Conservation (phyloP, 208 protist genomes). For the Leishmania tarentolae region DNA sequence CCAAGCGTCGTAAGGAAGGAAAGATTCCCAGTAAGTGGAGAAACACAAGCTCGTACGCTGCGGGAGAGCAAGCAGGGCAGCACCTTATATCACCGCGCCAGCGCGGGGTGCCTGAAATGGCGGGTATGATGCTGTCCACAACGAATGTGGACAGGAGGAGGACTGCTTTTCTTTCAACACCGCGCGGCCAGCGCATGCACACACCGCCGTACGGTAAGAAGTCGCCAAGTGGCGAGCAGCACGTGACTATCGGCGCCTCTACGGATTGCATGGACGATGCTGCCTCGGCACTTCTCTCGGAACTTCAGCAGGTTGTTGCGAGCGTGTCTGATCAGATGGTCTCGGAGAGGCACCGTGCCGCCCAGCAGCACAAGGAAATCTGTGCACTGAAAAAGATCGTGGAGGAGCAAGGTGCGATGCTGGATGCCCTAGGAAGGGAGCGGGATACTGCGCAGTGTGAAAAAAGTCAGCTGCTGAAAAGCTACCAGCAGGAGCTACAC, state of each 20-base stretch:
- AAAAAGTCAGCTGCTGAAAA: constrained; percentile 23
- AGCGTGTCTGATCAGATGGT: constrained; percentile 42
- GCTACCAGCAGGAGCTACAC: constrained; percentile 41
- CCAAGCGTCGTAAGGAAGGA: background rate
- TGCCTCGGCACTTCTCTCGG: constrained; percentile 32
- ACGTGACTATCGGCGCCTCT: background rate
- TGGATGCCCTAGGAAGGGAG: constrained; percentile 37
- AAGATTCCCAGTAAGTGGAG: background rate
- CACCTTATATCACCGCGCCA: background rate
- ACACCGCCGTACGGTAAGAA: background rate
- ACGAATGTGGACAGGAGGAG: background rate
- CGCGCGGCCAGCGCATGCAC: background rate
- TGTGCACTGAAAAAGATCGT: constrained; percentile 37
- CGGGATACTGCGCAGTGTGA: constrained; percentile 39
- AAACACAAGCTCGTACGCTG: background rate
- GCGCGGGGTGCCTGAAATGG: background rate
- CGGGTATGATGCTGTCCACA: background rate
- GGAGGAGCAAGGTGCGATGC: constrained; percentile 50
- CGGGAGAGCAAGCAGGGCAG: background rate
- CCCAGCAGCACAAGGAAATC: constrained; percentile 36
- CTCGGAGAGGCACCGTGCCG: constrained; percentile 36
- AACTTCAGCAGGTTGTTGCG: constrained; percentile 56
- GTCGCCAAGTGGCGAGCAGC: background rate
- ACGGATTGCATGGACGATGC: constrained; percentile 16
- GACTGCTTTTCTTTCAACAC: background rate